phyloP scores from a whole-genome alignment of 345 rosid species.

The Eucalyptus virginea region DNA sequence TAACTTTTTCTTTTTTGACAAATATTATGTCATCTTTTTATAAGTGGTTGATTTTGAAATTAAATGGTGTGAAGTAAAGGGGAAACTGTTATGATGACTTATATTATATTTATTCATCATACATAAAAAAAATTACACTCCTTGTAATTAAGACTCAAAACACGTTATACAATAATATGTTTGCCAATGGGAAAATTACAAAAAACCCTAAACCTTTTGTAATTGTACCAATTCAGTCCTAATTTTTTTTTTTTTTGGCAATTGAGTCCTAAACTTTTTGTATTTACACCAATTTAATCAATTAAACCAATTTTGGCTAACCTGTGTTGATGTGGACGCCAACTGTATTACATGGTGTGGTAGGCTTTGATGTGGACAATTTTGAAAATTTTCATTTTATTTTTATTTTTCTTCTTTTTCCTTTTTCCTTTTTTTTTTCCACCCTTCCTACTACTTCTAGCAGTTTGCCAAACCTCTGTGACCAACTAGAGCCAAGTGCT shows the following conservation, averaged over 20 bases:
- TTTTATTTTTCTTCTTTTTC: too few species aligned
- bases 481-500: background rate
- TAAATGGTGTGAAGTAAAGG: background rate
- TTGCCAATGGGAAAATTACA: background rate
- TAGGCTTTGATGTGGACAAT: background rate
- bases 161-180: background rate
- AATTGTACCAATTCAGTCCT: too few species aligned
- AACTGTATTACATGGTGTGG: background rate
- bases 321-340: fast-evolving
- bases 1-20: background rate
- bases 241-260: too few species aligned
- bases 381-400: too few species aligned
- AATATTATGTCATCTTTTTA: background rate
- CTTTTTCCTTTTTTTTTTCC: too few species aligned
- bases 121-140: background rate
- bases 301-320: background rate
- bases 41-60: background rate
- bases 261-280: too few species aligned
- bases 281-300: background rate
- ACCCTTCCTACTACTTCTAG: background rate
- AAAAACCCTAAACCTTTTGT: too few species aligned
- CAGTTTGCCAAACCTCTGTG: background rate
- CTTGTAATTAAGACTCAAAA: background rate
- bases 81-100: background rate
- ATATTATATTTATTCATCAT: background rate